Evolutionary conservation across 2,329 filamentous ascomycete genomes (phyloP).

Genomic region (Phialophora tarda): DNA sequence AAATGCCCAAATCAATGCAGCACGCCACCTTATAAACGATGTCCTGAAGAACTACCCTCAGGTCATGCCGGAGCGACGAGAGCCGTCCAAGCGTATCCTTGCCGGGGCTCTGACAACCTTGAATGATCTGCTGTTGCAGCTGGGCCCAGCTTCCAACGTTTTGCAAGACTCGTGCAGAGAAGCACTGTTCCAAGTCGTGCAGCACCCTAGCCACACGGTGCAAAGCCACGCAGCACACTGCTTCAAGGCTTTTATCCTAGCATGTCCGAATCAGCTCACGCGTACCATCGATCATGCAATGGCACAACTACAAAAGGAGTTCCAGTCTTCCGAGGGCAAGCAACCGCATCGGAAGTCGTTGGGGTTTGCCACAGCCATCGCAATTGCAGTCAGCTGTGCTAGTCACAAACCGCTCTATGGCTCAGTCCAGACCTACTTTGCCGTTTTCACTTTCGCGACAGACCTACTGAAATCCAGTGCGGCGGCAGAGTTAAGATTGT

Average conservation of each 20-base stretch:
- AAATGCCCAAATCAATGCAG: conserved; percentile 82
- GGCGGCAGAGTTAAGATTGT: conserved; percentile 86
- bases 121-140: conserved; percentile 74
- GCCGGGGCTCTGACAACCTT: conserved; percentile 79
- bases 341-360: conserved; percentile 83
- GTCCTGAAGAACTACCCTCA: conserved; percentile 95
- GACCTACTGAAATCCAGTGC: conserved; percentile 90
- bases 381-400: conserved; percentile 87
- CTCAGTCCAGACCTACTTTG: conserved; percentile 92
- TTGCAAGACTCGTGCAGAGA: conserved; percentile 87
- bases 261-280: conserved; percentile 88
- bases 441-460: conserved; percentile 88
- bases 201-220: conserved; percentile 95
- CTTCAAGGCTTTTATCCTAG: conserved; percentile 83
- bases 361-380: conserved; percentile 89
- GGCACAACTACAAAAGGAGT: conserved; percentile 89
- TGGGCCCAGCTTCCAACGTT: conserved; percentile 80
- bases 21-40: conserved; percentile 81
- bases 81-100: conserved; percentile 85
- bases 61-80: conserved; percentile 80
- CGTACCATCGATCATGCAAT: conserved; percentile 93
- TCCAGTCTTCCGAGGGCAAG: conserved; percentile 61
- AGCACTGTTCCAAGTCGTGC: conserved; percentile 83
- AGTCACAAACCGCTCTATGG: conserved; percentile 87
- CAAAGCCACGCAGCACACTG: conserved; percentile 88